Conservation (phyloP, 305 asterid genomes). For the Ruellia speciosa region DNA sequence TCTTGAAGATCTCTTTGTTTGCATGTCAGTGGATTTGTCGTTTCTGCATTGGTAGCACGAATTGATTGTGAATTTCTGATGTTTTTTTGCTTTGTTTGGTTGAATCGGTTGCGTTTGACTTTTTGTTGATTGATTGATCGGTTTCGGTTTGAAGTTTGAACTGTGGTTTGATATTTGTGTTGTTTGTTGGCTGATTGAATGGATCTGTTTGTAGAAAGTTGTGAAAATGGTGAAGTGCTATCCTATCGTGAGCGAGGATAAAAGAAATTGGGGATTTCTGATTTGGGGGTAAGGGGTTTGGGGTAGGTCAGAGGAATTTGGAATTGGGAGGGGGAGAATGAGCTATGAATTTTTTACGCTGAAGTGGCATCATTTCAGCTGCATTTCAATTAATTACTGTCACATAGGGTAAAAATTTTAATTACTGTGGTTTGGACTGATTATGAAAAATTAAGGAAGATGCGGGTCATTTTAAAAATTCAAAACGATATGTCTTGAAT, state of each 20-base stretch:
- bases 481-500: no score
- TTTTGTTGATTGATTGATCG: background rate
- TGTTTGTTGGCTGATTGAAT: conserved; percentile 11
- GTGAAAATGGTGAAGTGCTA: conserved; percentile 66
- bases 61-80: background rate
- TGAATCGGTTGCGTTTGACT: background rate
- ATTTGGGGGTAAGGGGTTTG: no score
- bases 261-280: no score
- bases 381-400: no score
- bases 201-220: conserved; percentile 21
- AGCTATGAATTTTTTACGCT: no score
- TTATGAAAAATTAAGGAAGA: no score
- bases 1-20: background rate
- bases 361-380: no score
- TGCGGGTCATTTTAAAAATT: no score
- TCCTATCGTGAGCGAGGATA: conserved; percentile 81
- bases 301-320: no score
- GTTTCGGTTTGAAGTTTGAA: background rate
- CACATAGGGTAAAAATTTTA: no score
- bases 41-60: background rate
- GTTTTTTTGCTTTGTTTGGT: background rate
- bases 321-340: no score
- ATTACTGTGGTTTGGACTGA: no score
- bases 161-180: background rate
- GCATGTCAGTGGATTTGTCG: background rate